Evolutionary conservation across 768 basidiomycete species (phyloP).

Genomic region (Dioszegia aurantiaca): DNA sequence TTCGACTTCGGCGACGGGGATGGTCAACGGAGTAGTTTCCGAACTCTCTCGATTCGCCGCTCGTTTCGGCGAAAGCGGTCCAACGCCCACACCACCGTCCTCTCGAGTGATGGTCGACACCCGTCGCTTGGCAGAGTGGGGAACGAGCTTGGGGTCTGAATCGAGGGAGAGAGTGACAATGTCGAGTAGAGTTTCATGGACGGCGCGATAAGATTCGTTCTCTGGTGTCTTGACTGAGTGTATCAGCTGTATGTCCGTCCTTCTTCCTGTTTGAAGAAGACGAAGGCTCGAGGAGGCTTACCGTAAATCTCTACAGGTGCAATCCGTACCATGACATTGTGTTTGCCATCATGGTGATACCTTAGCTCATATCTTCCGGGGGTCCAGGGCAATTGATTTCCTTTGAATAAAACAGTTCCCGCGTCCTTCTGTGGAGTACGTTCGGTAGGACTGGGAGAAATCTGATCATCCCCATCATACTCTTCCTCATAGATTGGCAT

Average conservation of each 20-base stretch:
- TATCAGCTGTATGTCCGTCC: too few species aligned
- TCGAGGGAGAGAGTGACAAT: slow-evolving; percentile 85
- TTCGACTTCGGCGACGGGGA: too few species aligned
- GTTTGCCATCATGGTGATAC: slow-evolving; percentile 88
- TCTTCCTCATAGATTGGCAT: slow-evolving; percentile 84
- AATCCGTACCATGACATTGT: slow-evolving; percentile 85
- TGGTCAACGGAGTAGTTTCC: too few species aligned
- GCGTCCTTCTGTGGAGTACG: slow-evolving; percentile 24
- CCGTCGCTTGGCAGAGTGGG: slow-evolving; percentile 48
- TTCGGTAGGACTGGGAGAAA: slow-evolving; percentile 23
- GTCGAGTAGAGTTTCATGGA: slow-evolving; percentile 66
- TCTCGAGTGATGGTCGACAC: slow-evolving; percentile 4
- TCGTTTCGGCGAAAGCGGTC: too few species aligned
- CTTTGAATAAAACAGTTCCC: slow-evolving; percentile 72
- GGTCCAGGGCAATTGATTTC: slow-evolving; percentile 78
- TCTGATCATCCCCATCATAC: slow-evolving; percentile 82
- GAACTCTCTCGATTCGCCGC: too few species aligned
- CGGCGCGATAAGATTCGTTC: slow-evolving; percentile 62
- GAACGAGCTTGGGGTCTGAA: slow-evolving; percentile 76
- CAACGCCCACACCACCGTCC: not conserved
- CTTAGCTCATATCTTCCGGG: slow-evolving; percentile 80
- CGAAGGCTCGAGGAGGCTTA: slow-evolving; percentile 53
- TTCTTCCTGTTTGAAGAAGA: not conserved
- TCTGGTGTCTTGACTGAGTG: slow-evolving; percentile 66
- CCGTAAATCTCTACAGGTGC: slow-evolving; percentile 87